Evolutionary conservation across 2,329 filamentous ascomycete species (phyloP).

Genomic region (Epichloe amarillans): DNA sequence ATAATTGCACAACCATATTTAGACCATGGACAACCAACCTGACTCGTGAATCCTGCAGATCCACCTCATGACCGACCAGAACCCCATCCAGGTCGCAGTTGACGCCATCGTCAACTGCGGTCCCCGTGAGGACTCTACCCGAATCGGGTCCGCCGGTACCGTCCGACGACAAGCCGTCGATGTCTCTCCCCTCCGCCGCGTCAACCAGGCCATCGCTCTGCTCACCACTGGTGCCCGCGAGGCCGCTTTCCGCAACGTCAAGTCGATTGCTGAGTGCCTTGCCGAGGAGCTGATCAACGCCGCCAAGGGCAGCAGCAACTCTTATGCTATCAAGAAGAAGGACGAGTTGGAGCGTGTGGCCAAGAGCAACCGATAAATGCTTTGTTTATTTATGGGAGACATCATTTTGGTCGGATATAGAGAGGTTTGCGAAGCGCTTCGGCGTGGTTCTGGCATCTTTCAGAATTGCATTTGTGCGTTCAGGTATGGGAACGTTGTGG

Average conservation of each 20-base stretch:
- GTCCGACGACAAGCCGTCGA: slow-evolving; percentile 99
- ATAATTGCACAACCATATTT: background rate
- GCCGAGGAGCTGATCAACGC: slow-evolving; percentile 99
- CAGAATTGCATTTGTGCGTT: slow-evolving; percentile 35
- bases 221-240: slow-evolving; percentile 98
- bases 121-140: slow-evolving; percentile 98
- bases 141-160: slow-evolving; percentile 98
- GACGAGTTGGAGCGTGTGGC: slow-evolving; percentile 99
- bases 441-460: slow-evolving; percentile 33
- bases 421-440: slow-evolving; percentile 24
- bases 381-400: slow-evolving; percentile 6
- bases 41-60: slow-evolving; percentile 44
- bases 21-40: slow-evolving; percentile 7
- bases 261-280: slow-evolving; percentile 98
- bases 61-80: slow-evolving; percentile 99
- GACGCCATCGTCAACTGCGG: slow-evolving; percentile 99
- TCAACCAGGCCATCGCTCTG: slow-evolving; percentile 99
- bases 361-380: slow-evolving; percentile 98
- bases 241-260: slow-evolving; percentile 99
- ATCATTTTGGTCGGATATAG: slow-evolving; percentile 6
- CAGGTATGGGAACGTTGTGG: slow-evolving; percentile 30
- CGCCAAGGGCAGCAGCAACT: slow-evolving; percentile 99
- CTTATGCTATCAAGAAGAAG: slow-evolving; percentile 99
- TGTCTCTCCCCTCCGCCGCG: slow-evolving; percentile 96
- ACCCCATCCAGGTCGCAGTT: slow-evolving; percentile 98